Evolutionary conservation across 202 grass and related monocot species (phyloP).

Genomic region (Cymbopogon flexuosus): DNA sequence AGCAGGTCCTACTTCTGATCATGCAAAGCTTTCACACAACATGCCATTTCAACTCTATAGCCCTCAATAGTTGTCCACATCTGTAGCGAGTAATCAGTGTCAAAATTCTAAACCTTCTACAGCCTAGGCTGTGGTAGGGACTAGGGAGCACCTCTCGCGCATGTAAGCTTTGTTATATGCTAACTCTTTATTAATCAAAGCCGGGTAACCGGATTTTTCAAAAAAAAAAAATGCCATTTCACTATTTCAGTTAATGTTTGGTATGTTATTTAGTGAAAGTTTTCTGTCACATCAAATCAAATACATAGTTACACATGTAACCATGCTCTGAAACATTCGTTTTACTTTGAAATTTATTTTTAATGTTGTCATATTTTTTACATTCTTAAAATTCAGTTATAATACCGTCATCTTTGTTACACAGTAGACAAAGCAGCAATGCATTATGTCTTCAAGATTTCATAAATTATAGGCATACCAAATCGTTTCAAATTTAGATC

Average conservation of each 20-base stretch:
- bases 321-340: background rate
- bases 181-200: too few relatives aligned
- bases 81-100: too few relatives aligned
- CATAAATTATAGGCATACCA: background rate
- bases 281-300: background rate
- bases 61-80: too few relatives aligned
- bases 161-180: too few relatives aligned
- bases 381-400: background rate
- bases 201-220: too few relatives aligned
- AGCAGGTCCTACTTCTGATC: background rate
- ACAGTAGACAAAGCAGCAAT: background rate
- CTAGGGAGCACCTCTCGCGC: too few relatives aligned
- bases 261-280: background rate
- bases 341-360: background rate
- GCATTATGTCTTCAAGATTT: background rate
- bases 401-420: background rate
- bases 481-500: background rate
- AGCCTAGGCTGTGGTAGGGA: too few relatives aligned
- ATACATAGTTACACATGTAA: background rate
- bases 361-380: background rate
- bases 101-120: too few relatives aligned
- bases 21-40: background rate
- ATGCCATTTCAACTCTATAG: too few relatives aligned
- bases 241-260: background rate
- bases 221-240: too few relatives aligned